Evolutionary conservation across 1,284 basidiomycete species (phyloP).

Genomic region (Butyriboletus appendiculatus): DNA sequence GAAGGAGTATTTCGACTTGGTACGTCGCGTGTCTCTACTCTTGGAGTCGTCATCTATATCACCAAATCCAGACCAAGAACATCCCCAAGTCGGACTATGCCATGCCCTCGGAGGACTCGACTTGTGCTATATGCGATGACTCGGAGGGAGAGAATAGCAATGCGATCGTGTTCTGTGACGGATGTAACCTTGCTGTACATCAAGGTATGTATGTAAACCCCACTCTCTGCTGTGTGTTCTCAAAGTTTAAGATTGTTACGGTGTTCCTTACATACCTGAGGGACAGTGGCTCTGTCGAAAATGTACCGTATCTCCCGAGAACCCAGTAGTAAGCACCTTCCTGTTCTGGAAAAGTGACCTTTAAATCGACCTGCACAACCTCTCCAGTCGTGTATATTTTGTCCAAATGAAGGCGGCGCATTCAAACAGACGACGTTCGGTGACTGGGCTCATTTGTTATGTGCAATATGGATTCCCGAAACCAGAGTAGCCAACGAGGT

Average conservation of each 20-base stretch:
- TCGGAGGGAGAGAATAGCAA: conserved; percentile 99
- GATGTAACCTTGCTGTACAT: conserved; percentile 98
- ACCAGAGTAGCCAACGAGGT: conserved; percentile 92
- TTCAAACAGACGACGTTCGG: conserved; percentile 97
- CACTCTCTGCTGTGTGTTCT: conserved; percentile 4
- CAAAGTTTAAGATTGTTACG: conserved; percentile 84
- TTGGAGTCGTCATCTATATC: not conserved
- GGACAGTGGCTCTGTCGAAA: conserved; percentile 99
- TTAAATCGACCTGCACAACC: not conserved
- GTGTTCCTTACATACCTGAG: conserved; percentile 98
- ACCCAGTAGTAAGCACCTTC: conserved; percentile 75
- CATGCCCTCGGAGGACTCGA: conserved; percentile 89
- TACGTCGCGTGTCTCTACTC: conserved; percentile 39
- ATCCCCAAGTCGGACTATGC: conserved; percentile 84
- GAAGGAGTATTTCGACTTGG: conserved; percentile 98
- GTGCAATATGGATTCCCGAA: conserved; percentile 98
- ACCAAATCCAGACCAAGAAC: conserved; percentile 72
- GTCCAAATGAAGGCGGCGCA: conserved; percentile 95
- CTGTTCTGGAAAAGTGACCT: not conserved
- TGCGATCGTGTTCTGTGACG: conserved; percentile 99
- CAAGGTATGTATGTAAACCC: conserved; percentile 63
- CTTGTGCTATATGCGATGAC: conserved; percentile 97
- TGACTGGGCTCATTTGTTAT: conserved; percentile 96
- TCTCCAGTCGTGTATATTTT: conserved; percentile 83
- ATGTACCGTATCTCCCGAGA: conserved; percentile 97